Evolutionary conservation across 2,329 filamentous ascomycete genomes (phyloP).

Genomic region (Knoxdaviesia capensis): DNA sequence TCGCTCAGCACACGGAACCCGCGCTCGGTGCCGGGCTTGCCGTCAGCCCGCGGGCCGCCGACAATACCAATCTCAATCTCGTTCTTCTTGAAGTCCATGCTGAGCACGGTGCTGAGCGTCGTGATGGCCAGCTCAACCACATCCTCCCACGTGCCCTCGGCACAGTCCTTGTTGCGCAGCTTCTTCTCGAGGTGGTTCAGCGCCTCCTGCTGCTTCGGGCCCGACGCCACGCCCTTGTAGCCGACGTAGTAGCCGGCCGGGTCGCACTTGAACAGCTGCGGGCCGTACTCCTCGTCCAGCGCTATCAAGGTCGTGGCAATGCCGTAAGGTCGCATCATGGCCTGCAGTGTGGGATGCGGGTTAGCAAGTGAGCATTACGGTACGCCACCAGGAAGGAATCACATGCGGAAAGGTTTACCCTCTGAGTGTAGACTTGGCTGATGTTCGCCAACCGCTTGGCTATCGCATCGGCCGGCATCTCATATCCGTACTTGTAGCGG

Average conservation of each 20-base stretch:
- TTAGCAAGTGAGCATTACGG: no score
- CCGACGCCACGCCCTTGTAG: slow-evolving; percentile 94
- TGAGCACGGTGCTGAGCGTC: slow-evolving; percentile 85
- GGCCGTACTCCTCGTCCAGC: slow-evolving; percentile 76
- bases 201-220: slow-evolving; percentile 96
- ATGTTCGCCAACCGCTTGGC: slow-evolving; percentile 97
- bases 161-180: slow-evolving; percentile 95
- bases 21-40: slow-evolving; percentile 60
- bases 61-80: slow-evolving; percentile 98
- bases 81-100: slow-evolving; percentile 98
- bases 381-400: not conserved
- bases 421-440: slow-evolving; percentile 96
- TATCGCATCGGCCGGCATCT: slow-evolving; percentile 96
- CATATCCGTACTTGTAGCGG: slow-evolving; percentile 95
- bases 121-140: slow-evolving; percentile 95
- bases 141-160: slow-evolving; percentile 86
- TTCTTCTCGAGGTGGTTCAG: slow-evolving; percentile 99
- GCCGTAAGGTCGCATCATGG: slow-evolving; percentile 95
- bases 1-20: slow-evolving; percentile 80
- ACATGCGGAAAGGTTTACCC: slow-evolving; percentile 31
- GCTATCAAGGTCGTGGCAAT: slow-evolving; percentile 92
- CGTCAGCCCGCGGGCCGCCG: slow-evolving; percentile 65
- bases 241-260: slow-evolving; percentile 95
- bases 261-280: slow-evolving; percentile 96
- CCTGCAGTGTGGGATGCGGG: slow-evolving; percentile 27